phyloP scores from a whole-genome alignment of 805 yeast species.

The Lipomyces mesembrius region DNA sequence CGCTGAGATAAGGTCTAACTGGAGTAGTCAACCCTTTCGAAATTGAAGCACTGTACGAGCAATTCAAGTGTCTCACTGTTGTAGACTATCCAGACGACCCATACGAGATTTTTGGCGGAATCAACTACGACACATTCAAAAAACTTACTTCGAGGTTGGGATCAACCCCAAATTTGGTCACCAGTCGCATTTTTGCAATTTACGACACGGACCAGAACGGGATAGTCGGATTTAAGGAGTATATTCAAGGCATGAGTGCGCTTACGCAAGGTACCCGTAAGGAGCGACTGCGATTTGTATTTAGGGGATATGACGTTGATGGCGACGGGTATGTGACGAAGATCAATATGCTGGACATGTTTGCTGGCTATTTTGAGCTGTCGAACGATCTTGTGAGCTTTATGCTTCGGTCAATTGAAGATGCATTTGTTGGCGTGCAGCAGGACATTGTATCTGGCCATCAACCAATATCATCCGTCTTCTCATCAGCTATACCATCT shows the following conservation, averaged over 20 bases:
- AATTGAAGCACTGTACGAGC: constrained; percentile 38
- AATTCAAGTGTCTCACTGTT: constrained; percentile 22
- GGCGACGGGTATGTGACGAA: constrained; percentile 28
- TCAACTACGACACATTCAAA: constrained; percentile 19
- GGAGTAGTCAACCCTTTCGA: constrained; percentile 24
- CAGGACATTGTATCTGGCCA: constrained; percentile 14
- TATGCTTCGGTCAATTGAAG: constrained; percentile 27
- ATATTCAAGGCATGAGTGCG: constrained; percentile 16
- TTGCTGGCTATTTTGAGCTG: constrained; percentile 32
- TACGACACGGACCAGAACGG: constrained; percentile 39
- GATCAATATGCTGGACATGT: constrained; percentile 22
- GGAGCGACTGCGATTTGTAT: constrained; percentile 22
- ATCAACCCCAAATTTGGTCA: constrained; percentile 30
- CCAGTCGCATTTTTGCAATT: constrained; percentile 31
- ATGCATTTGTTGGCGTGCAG: constrained; percentile 23
- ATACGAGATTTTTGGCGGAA: constrained; percentile 16
- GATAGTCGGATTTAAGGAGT: constrained; percentile 39
- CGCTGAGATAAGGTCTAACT: neutral
- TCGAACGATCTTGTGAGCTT: constrained; percentile 27
- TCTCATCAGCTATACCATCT: constrained; percentile 21
- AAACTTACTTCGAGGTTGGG: constrained; percentile 27
- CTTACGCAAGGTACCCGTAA: constrained; percentile 23
- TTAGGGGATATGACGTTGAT: constrained; percentile 29
- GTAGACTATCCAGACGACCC: constrained; percentile 13
- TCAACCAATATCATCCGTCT: constrained; percentile 30